Evolutionary conservation across 2,329 filamentous ascomycete species (phyloP).

Genomic region (Calonectria leucothoes): DNA sequence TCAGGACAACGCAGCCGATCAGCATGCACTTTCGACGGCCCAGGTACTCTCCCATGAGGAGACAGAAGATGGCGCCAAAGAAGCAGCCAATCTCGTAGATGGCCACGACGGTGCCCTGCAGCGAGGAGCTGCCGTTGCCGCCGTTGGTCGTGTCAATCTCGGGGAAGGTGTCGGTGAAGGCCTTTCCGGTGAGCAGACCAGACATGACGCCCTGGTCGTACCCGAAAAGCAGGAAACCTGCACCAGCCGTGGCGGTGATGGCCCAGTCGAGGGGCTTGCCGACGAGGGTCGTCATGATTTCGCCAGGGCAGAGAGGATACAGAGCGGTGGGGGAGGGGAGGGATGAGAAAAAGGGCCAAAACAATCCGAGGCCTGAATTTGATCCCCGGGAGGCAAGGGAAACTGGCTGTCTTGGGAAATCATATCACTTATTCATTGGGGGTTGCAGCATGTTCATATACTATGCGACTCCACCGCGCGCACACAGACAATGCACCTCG

Average conservation of each 20-base stretch:
- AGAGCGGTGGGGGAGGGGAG: too few species aligned
- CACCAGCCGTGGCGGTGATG: constrained; percentile 49
- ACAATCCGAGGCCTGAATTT: not conserved
- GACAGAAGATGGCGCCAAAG: constrained; percentile 55
- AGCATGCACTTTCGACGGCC: constrained; percentile 55
- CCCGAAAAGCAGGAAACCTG: constrained; percentile 51
- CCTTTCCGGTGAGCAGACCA: constrained; percentile 47
- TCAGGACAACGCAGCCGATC: constrained; percentile 53
- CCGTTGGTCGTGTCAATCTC: constrained; percentile 49
- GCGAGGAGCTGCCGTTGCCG: constrained; percentile 54
- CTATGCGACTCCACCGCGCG: constrained; percentile 11
- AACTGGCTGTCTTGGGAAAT: not conserved
- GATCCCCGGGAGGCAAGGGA: not conserved
- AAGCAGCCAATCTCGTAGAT: constrained; percentile 63
- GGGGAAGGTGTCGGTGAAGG: constrained; percentile 47
- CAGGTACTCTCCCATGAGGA: constrained; percentile 55
- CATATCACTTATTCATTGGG: constrained; percentile 29
- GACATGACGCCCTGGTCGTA: constrained; percentile 49
- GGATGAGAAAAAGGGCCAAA: not conserved
- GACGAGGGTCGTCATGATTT: constrained; percentile 40
- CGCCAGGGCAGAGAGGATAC: not conserved
- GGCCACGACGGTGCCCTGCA: constrained; percentile 58
- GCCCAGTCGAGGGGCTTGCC: constrained; percentile 53
- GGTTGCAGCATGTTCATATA: constrained; percentile 34
- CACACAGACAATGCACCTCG: not conserved